Evolutionary conservation across 768 basidiomycete species (phyloP).

Genomic region (Arthromyces matolae): DNA sequence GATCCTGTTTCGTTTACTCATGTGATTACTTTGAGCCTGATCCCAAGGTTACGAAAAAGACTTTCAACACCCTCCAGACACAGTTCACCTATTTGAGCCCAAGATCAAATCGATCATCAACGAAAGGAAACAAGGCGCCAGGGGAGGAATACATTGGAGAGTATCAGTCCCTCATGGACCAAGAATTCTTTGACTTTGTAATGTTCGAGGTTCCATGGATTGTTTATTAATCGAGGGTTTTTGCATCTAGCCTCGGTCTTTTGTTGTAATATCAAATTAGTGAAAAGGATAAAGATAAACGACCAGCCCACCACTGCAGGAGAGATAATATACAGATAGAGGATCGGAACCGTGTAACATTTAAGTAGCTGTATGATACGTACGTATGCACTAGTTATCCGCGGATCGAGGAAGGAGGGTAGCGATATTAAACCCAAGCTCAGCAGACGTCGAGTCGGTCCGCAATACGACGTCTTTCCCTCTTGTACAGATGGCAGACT

Average conservation of each 20-base stretch:
- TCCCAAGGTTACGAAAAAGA: conserved; percentile 76
- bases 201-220: conserved; percentile 94
- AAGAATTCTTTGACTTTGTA: conserved; percentile 95
- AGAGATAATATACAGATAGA: conserved; percentile 40
- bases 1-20: neutral
- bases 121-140: conserved; percentile 33
- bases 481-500: conserved; percentile 16
- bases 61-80: conserved; percentile 62
- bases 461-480: conserved; percentile 19
- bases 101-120: conserved; percentile 52
- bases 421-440: conserved; percentile 9
- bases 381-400: conserved; percentile 21
- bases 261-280: conserved; percentile 47
- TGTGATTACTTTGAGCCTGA: conserved; percentile 60
- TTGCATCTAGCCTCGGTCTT: conserved; percentile 15
- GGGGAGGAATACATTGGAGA: conserved; percentile 82
- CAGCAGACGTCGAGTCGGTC: conserved; percentile 15
- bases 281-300: conserved; percentile 58
- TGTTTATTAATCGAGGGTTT: conserved; percentile 43
- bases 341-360: conserved; percentile 37
- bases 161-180: conserved; percentile 89
- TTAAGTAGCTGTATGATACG: conserved; percentile 21
- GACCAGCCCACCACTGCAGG: conserved; percentile 53
- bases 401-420: conserved; percentile 13
- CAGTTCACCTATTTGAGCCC: conserved; percentile 82